Conservation (phyloP, 2,329 filamentous ascomycete genomes). For the Aspergillus ibericus region DNA sequence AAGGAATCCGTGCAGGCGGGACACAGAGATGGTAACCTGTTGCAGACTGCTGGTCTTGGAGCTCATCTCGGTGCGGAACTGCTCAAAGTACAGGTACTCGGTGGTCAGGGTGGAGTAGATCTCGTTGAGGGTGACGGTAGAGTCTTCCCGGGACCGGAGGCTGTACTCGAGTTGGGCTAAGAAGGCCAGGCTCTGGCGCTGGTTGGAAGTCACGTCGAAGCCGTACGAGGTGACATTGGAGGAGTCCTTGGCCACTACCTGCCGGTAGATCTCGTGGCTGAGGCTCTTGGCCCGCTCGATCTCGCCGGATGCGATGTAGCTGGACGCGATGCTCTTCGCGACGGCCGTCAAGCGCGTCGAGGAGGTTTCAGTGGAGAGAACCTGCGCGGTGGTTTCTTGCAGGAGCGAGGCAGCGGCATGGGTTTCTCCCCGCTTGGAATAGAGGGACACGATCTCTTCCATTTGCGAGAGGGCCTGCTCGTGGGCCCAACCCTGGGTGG, state of each 20-base stretch:
- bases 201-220: conserved; percentile 35
- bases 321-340: conserved; percentile 37
- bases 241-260: conserved; percentile 40
- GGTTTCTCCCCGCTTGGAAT: conserved; percentile 33
- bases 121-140: conserved; percentile 40
- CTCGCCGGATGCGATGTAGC: conserved; percentile 36
- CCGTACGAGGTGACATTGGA: conserved; percentile 27
- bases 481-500: conserved; percentile 40
- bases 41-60: conserved; percentile 42
- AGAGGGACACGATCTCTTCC: conserved; percentile 36
- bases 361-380: conserved; percentile 33
- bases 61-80: conserved; percentile 38
- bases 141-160: conserved; percentile 22
- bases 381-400: conserved; percentile 32
- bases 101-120: conserved; percentile 47
- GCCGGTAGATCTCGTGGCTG: conserved; percentile 38
- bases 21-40: conserved; percentile 34
- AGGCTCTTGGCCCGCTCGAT: conserved; percentile 33
- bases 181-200: conserved; percentile 43
- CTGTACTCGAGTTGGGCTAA: conserved; percentile 49
- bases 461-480: conserved; percentile 40
- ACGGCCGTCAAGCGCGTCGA: conserved; percentile 32
- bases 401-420: conserved; percentile 33
- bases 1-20: conserved; percentile 37
- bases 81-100: conserved; percentile 43